Evolutionary conservation across 768 basidiomycete genomes (phyloP), one percentile per base, ranked within the genome.

Genomic region (Leccinum obscurum): DNA sequence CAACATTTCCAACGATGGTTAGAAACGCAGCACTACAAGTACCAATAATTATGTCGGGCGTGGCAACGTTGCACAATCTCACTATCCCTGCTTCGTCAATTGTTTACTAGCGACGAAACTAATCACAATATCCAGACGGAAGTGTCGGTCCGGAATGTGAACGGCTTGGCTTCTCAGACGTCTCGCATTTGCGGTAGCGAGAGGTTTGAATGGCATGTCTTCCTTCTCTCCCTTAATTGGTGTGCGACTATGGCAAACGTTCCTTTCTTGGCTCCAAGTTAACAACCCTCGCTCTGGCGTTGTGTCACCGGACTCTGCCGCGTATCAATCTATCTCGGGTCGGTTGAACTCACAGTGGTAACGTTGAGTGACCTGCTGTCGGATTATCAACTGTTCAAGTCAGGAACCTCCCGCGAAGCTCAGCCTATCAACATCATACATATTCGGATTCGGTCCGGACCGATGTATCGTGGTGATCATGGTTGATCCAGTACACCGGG

Each of bases 1-100:
- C 24, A 72, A 77, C 66, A 46, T 46, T 13, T 68, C 75, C 49
- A 83, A 80, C 62, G 79, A 78, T 61, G 76, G 70, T 63, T 70
- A 66, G 54, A 61, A 61, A 41, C 48, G 3, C 44, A 26, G 24
- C 24, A 17, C 51, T 28, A 24, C 11, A 44, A 48, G 14, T 62
- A 46, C 56, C 55, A 32, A 15, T 56, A 30, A 53, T 46, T 20
- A 46, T 61, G 50, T 62, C 59, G 54, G 59, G 59, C 34, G 52
- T 46, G 60, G 44, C 58, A 48, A 39, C 49, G 35, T 50, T 64
- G 54, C 60, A 26, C 57, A 39, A 57, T 55, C 55, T 50, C 58
- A 56, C 39, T 46, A 51, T 64, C 54, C 60, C 44, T 60, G 50
- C 54, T 67, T 52, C 52, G 44, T 62, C 28, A 44, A 54, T 53